A percentile compares a stretch with the other conserved stretches of the same genome.
These are phyloP conservation scores for Ustilago cynodontis DNA, from an alignment of 1,284 basidiomycete species.

Conservation along the genomic window DNA sequence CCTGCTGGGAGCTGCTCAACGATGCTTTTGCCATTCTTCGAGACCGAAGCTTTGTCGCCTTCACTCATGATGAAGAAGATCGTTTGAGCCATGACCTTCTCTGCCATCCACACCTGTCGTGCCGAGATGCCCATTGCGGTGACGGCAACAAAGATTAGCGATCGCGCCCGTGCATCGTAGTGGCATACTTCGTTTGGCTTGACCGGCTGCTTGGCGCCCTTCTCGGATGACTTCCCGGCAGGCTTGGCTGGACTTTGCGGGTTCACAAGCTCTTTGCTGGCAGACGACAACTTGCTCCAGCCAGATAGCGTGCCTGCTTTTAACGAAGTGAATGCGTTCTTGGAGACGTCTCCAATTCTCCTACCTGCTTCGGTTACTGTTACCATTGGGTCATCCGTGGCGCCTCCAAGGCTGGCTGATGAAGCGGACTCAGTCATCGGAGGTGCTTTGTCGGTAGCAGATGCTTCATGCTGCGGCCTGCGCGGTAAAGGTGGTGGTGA, in stretches of 20 bases:
- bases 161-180: conserved; percentile 61
- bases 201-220: conserved; percentile 35
- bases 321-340: conserved; percentile 41
- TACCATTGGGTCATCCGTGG: conserved; percentile 18
- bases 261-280: conserved; percentile 37
- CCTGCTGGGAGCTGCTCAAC: conserved; percentile 47
- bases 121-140: conserved; percentile 55
- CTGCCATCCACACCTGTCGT: conserved; percentile 54
- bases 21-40: conserved; percentile 53
- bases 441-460: neutral
- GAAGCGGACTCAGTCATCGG: neutral
- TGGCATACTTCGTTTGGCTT: conserved; percentile 65
- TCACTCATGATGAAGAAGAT: conserved; percentile 64
- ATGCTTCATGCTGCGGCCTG: neutral
- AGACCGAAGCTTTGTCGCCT: conserved; percentile 44
- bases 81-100: conserved; percentile 63
- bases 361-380: conserved; percentile 33
- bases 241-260: conserved; percentile 6
- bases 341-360: conserved; percentile 36
- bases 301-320: conserved; percentile 40
- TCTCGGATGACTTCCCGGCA: neutral
- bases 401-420: neutral
- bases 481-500: neutral
- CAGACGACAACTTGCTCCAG: conserved; percentile 45
- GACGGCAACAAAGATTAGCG: conserved; percentile 60